Conservation (phyloP, 2,329 filamentous ascomycete genomes). For the Cytospora chrysosperma region DNA sequence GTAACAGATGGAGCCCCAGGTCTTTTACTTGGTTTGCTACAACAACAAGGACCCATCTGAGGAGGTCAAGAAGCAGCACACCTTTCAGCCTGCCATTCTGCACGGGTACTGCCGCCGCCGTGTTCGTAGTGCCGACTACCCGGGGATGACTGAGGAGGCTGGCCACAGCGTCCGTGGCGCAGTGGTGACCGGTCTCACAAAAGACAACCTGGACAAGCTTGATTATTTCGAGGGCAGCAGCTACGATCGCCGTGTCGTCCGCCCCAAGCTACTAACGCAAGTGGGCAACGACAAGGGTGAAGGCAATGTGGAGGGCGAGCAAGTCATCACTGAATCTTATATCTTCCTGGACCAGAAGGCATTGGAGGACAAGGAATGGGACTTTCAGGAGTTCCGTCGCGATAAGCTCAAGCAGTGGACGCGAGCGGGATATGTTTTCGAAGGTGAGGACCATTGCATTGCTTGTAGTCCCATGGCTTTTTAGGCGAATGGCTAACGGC, state of each 20-base stretch:
- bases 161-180: slow-evolving; percentile 68
- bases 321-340: slow-evolving; percentile 61
- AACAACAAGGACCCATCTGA: slow-evolving; percentile 49
- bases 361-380: slow-evolving; percentile 79
- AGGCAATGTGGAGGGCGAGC: slow-evolving; percentile 44
- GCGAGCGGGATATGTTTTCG: slow-evolving; percentile 48
- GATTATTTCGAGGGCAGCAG: slow-evolving; percentile 80
- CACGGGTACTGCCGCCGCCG: slow-evolving; percentile 68
- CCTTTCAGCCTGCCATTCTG: slow-evolving; percentile 73
- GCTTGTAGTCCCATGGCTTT: not conserved
- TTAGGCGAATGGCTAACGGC: slow-evolving; percentile 1
- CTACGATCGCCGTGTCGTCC: slow-evolving; percentile 60
- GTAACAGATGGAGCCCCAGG: slow-evolving; percentile 71
- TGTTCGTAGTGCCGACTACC: slow-evolving; percentile 73
- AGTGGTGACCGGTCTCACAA: slow-evolving; percentile 74
- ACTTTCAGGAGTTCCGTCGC: slow-evolving; percentile 77
- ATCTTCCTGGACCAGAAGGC: slow-evolving; percentile 52
- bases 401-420: slow-evolving; percentile 65
- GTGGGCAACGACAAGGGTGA: slow-evolving; percentile 39
- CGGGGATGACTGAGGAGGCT: slow-evolving; percentile 64
- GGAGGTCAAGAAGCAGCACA: slow-evolving; percentile 55
- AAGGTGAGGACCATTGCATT: slow-evolving; percentile 34
- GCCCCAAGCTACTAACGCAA: slow-evolving; percentile 50
- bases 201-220: slow-evolving; percentile 70
- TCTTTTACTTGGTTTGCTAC: slow-evolving; percentile 85